Percentiles rank a stretch among this genome's conserved stretches.
Evolutionary conservation across 331 rosid species (phyloP).

Genomic region (Quercus lobata): DNA sequence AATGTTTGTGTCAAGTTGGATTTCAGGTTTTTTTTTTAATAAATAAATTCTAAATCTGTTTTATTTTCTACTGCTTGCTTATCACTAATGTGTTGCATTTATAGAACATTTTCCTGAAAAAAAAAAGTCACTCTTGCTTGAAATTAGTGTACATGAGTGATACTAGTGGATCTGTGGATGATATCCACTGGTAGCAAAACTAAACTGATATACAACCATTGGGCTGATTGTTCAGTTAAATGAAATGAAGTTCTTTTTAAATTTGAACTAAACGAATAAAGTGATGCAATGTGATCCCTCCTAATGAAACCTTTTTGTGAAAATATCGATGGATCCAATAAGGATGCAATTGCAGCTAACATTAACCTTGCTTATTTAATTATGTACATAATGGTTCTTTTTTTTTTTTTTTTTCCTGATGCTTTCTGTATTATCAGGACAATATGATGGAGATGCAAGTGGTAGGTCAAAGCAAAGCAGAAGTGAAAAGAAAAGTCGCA

Average conservation of each 20-base stretch:
- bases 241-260: background rate
- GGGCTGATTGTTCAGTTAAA: background rate
- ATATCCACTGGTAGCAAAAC: background rate
- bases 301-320: background rate
- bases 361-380: background rate
- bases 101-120: background rate
- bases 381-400: background rate
- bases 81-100: background rate
- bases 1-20: background rate
- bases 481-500: slow-evolving; percentile 94
- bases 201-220: background rate
- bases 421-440: slow-evolving; percentile 24
- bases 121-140: background rate
- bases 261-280: background rate
- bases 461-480: slow-evolving; percentile 87
- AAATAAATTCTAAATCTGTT: background rate
- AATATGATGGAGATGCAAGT: slow-evolving; percentile 53
- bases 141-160: background rate
- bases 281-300: background rate
- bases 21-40: background rate
- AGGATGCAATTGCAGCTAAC: background rate
- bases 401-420: background rate
- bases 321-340: background rate
- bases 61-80: background rate
- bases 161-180: background rate